Conservation (phyloP, 1,139 yeast species). For the Tardiomyces blankii region DNA sequence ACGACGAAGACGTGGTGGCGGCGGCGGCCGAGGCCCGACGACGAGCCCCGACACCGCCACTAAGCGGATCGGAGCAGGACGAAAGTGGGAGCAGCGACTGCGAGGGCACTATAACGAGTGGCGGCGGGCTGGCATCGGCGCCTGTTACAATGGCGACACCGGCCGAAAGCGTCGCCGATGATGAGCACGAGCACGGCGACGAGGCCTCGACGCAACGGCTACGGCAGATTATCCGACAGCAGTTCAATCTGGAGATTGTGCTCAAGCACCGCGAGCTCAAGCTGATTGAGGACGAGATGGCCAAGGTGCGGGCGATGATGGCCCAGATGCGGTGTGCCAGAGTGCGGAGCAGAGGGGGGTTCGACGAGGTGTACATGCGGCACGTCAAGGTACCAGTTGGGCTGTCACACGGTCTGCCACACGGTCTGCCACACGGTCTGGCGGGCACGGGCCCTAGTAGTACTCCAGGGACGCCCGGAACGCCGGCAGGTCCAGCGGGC, state of each 20-base stretch:
- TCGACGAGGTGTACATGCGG: slow-evolving; percentile 37
- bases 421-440: too few species aligned
- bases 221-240: slow-evolving; percentile 26
- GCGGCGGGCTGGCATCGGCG: not conserved
- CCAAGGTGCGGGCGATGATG: slow-evolving; percentile 52
- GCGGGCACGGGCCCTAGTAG: too few species aligned
- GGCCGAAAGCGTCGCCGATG: not conserved
- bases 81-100: not conserved
- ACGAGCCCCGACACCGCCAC: not conserved
- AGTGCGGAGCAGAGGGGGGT: slow-evolving; percentile 35
- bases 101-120: not conserved
- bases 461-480: too few species aligned
- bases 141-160: not conserved
- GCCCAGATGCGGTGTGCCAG: slow-evolving; percentile 20
- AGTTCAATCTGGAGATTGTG: slow-evolving; percentile 59
- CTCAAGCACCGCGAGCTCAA: slow-evolving; percentile 58
- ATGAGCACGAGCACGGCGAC: not conserved
- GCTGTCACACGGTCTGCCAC: not conserved
- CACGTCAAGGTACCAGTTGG: slow-evolving; percentile 11
- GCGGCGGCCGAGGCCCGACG: not conserved
- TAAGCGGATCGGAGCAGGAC: not conserved
- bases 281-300: slow-evolving; percentile 49
- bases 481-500: slow-evolving; percentile 9
- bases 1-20: too few species aligned
- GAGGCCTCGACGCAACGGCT: not conserved